These are phyloP conservation scores for Chrysochromulina parva DNA, from an alignment of 78 protist genomes.

Conservation along the genomic window DNA sequence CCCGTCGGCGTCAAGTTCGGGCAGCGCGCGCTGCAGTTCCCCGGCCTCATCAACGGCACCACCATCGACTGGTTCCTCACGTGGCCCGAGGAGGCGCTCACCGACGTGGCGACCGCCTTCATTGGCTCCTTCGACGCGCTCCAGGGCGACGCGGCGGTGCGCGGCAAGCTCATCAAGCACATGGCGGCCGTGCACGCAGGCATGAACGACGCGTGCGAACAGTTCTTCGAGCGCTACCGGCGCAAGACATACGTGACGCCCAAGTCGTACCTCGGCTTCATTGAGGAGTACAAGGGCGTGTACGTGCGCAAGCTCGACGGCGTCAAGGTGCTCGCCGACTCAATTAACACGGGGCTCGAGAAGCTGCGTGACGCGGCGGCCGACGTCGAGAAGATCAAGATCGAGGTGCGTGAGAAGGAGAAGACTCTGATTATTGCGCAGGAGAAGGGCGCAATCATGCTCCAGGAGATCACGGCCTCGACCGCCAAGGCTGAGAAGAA, in stretches of 20 bases:
- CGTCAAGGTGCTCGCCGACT: background rate
- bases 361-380: constrained; percentile 32
- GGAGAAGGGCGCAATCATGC: constrained; percentile 37
- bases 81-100: constrained; percentile 79
- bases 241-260: constrained; percentile 79
- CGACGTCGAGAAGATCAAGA: constrained; percentile 34
- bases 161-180: constrained; percentile 4
- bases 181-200: constrained; percentile 71
- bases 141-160: constrained; percentile 46
- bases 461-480: constrained; percentile 4
- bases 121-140: constrained; percentile 63
- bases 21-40: constrained; percentile 66
- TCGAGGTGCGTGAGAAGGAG: constrained; percentile 51
- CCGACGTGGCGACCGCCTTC: constrained; percentile 57
- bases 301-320: constrained; percentile 58
- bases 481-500: constrained; percentile 67
- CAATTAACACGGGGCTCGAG: constrained; percentile 41
- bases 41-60: constrained; percentile 65
- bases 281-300: constrained; percentile 43
- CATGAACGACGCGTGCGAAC: constrained; percentile 44
- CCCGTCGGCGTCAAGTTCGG: constrained; percentile 69
- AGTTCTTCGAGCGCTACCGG: constrained; percentile 79
- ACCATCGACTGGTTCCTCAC: constrained; percentile 84
- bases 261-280: constrained; percentile 79
- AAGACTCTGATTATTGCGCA: constrained; percentile 40